These are phyloP conservation scores for Aspergillus sp. DNA, from an alignment of 2,329 filamentous ascomycete species.

Conservation along the genomic window DNA sequence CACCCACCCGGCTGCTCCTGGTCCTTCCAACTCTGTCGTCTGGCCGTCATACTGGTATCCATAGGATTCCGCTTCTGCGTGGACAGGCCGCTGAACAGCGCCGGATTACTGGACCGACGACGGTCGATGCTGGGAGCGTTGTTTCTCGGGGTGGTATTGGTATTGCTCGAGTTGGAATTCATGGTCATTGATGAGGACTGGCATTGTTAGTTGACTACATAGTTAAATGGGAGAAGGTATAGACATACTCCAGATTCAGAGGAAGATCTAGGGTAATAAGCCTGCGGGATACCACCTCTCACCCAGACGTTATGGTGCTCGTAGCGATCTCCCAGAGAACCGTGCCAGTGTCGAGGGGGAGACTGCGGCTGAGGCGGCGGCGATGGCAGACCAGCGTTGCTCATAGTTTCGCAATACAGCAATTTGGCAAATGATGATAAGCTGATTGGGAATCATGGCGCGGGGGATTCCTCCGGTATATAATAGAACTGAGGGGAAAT, in stretches of 20 bases:
- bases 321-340: slow-evolving; percentile 24
- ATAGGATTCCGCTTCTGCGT: slow-evolving; percentile 37
- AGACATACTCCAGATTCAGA: slow-evolving; percentile 19
- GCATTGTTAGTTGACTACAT: too few relatives aligned
- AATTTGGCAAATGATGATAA: too few relatives aligned
- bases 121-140: slow-evolving; percentile 14
- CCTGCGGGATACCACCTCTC: slow-evolving; percentile 18
- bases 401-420: too few relatives aligned
- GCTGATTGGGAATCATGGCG: too few relatives aligned
- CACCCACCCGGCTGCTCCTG: slow-evolving; percentile 32
- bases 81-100: slow-evolving; percentile 28
- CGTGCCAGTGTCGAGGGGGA: slow-evolving; percentile 29
- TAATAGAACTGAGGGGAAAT: too few relatives aligned
- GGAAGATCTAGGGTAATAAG: slow-evolving; percentile 12
- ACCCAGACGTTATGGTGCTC: slow-evolving; percentile 32
- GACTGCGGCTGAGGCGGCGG: not conserved
- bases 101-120: slow-evolving; percentile 17
- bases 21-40: slow-evolving; percentile 40
- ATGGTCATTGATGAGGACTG: too few relatives aligned
- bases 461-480: too few relatives aligned
- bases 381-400: too few relatives aligned
- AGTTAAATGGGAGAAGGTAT: not conserved
- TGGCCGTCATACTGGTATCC: slow-evolving; percentile 27
- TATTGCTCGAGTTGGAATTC: too few relatives aligned
- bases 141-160: not conserved